Evolutionary conservation across 139 green algal genomes (phyloP).

Genomic region (Choricystis sp.): DNA sequence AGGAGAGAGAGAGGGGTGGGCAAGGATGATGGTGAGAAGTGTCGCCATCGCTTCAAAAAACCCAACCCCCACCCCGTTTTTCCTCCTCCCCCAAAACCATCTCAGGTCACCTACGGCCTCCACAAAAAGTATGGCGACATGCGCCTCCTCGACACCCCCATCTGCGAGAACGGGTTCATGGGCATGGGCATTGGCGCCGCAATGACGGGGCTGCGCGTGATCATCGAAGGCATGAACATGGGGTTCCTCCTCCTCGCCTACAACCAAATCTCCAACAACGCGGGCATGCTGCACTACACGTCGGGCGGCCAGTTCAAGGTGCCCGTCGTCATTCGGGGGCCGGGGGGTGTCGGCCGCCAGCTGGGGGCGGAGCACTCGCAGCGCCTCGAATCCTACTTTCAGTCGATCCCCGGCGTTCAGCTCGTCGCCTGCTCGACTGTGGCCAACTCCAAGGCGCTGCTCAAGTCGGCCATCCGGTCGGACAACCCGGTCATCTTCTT

Average conservation of each 20-base stretch:
- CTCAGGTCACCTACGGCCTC: slow-evolving; percentile 69
- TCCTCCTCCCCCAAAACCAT: too few relatives aligned
- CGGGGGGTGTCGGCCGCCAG: slow-evolving; percentile 79
- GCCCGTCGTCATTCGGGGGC: slow-evolving; percentile 68
- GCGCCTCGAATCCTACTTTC: slow-evolving; percentile 93
- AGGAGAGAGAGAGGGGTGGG: too few relatives aligned
- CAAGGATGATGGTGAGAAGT: too few relatives aligned
- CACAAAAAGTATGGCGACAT: slow-evolving; percentile 95
- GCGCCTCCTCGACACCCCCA: slow-evolving; percentile 85
- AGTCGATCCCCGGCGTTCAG: slow-evolving; percentile 89
- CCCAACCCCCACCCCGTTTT: too few relatives aligned
- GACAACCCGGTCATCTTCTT: slow-evolving; percentile 91
- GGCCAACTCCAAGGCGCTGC: slow-evolving; percentile 76
- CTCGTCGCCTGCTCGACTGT: slow-evolving; percentile 78
- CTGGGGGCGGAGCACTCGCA: slow-evolving; percentile 91
- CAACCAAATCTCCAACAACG: slow-evolving; percentile 98
- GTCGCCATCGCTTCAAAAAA: too few relatives aligned
- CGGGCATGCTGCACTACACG: slow-evolving; percentile 95
- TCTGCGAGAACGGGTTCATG: slow-evolving; percentile 81
- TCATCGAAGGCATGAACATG: slow-evolving; percentile 99
- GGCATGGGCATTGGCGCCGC: slow-evolving; percentile 90
- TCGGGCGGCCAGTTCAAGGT: slow-evolving; percentile 89
- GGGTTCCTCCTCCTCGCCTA: slow-evolving; percentile 93
- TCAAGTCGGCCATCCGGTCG: slow-evolving; percentile 67
- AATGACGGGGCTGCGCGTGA: slow-evolving; percentile 86